Base-by-base conservation (phyloP, 768 basidiomycete species). In the Ramaria sp. region DNA sequence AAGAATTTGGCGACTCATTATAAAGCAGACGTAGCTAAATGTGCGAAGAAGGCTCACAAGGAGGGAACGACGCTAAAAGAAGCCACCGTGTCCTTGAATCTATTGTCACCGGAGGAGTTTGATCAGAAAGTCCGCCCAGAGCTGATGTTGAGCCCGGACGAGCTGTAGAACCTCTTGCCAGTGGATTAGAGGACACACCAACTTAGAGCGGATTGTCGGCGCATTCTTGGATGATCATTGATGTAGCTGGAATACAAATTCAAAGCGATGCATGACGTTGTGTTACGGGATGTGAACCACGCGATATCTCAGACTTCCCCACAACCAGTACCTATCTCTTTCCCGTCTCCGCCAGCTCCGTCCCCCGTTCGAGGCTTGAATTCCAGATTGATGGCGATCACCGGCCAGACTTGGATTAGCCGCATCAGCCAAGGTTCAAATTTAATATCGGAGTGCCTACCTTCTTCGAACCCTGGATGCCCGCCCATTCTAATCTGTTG, bases 1-100 rank as follows among this genome's bases (percentile, higher is more conserved):
- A 13, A 15, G 10, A 9, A 19, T 22, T 24, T 41, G 27, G 17
- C 3, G 38, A 51, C 39, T 37, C 47, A 19, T 61, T 17, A 4
- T 34, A 13, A 43, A 59, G 43, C 67, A 97, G 93, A 96, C 72
- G 96, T 98, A 51, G 96, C 96, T 51, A 93, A 90, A 73, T 91
- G 89, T 66, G 96, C 96, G 30, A 99, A 99, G 81, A 98, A 98
- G 71, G 96, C 96, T n/a, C 96, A 98, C 78, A 91, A 88, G 70
- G 93, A 99, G 72, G 96, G 96, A 27, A 89, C 85, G 50, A 98
- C 96, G 59, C 68, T 98, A 70, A 98, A 95, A 76, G 88, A 92
- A 72, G 92, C 96, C 42, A 92, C 93, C 11, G 85, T 98, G 47
- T 71, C 83, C 19, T 79, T 97, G 37, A 91, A 91, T 50, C 84